Evolutionary conservation across 805 yeast genomes (phyloP).

Genomic region (Saturnispora besseyi): DNA sequence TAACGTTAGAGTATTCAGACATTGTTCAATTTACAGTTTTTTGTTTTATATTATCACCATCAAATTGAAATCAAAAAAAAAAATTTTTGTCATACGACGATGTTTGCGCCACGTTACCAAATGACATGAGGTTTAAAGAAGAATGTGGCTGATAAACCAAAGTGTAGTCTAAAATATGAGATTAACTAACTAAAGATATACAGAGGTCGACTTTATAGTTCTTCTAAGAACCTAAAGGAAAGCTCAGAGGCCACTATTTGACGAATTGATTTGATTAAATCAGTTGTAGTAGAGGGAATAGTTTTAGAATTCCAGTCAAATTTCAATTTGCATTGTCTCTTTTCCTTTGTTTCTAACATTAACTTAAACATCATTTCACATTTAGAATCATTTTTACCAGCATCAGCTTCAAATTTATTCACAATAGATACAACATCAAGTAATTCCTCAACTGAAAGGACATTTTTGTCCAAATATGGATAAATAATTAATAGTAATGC

Average conservation of each 20-base stretch:
- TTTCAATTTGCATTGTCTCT: not conserved
- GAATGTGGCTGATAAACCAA: not conserved
- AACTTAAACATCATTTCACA: conserved; percentile 17
- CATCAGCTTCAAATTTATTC: conserved; percentile 17
- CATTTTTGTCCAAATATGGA: conserved; percentile 23
- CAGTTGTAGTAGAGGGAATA: not conserved
- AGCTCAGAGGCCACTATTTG: not conserved
- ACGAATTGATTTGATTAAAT: not conserved
- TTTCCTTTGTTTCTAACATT: conserved; percentile 13
- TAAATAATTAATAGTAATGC: conserved; percentile 41
- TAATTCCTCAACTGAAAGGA: conserved; percentile 18
- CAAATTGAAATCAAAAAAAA: not conserved
- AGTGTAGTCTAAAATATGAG: not conserved
- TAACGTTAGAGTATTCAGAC: conserved; percentile 40
- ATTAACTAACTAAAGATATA: not conserved
- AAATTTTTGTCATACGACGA: not conserved
- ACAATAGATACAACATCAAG: conserved; percentile 20
- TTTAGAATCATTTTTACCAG: conserved; percentile 12
- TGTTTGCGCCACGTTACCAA: not conserved
- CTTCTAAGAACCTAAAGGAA: not conserved
- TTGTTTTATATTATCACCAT: not conserved
- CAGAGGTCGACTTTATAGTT: not conserved
- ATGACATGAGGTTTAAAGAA: not conserved
- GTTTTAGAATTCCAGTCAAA: not conserved
- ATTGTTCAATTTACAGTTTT: not conserved